A percentile compares a stretch with the other conserved stretches of the same genome.
These are phyloP conservation scores for Globisporangium ultimum DNA, from an alignment of 352 stramenopile genomes.

Conservation along the genomic window DNA sequence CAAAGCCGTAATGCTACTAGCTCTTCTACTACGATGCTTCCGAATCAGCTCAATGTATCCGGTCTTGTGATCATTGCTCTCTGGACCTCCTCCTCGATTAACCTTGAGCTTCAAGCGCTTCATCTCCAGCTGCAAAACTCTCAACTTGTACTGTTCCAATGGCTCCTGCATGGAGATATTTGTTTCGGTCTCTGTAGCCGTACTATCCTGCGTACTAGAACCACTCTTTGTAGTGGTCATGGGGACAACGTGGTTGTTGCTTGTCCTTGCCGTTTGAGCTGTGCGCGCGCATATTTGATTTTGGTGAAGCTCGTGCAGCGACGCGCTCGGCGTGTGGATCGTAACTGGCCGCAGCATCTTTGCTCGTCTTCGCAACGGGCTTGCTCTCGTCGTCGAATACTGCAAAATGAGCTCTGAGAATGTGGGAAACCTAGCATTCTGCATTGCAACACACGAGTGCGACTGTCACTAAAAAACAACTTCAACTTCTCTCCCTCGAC, in stretches of 20 bases:
- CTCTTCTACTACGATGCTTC: background rate
- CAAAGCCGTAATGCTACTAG: too few species aligned
- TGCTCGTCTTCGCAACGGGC: background rate
- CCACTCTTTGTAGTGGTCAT: background rate
- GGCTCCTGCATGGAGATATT: constrained; percentile 20
- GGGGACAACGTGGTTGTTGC: background rate
- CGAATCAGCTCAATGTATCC: constrained; percentile 40
- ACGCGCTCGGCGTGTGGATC: background rate
- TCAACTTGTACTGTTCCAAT: constrained; percentile 27
- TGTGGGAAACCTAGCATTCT: background rate
- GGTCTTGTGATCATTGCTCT: constrained; percentile 31
- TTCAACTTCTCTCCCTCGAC: constrained; percentile 11
- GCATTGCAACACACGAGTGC: background rate
- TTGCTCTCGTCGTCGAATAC: background rate
- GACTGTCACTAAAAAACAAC: constrained; percentile 1
- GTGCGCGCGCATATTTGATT: too few species aligned
- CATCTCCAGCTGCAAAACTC: constrained; percentile 32
- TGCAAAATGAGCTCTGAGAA: constrained; percentile 1
- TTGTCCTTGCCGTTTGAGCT: background rate
- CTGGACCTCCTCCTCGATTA: constrained; percentile 15
- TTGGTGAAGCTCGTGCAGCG: too few species aligned
- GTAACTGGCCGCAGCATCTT: background rate
- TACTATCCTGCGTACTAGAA: background rate
- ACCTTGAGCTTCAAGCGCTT: constrained; percentile 33
- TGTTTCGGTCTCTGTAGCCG: too few species aligned